Base-by-base conservation (phyloP, 78 protist genomes). In the Dictyostelium discoideum region DNA sequence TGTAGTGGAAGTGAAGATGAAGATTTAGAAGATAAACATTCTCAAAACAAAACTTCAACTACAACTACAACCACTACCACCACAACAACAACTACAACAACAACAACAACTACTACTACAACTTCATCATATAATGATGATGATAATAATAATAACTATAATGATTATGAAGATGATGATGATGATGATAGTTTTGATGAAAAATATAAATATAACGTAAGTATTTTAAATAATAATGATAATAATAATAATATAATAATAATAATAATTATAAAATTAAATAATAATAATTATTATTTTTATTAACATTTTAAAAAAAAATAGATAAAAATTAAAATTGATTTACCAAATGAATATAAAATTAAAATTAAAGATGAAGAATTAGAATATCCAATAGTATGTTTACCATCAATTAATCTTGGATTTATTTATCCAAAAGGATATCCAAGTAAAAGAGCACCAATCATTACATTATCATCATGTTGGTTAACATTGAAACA, bases 301-400 rank as follows among this genome's bases (percentile, higher is more conserved):
- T 44, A 44, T 44, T 44, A n/a, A n/a, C n/a, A n/a, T n/a, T n/a
- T n/a, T n/a, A 9, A 9, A 29, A 22, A 72, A 13, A 10, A 24
- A 60, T 3, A 65, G 81, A 74, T 74, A 8, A 74, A 74, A 74
- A 74, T 74, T 37, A 26, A 37, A 11, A 37, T 74, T 37, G 37
- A 74, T 37, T 74, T 74, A 74, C 50, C 46, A 74, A 14, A 74
- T 74, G 81, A 74, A 37, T 74, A 37, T 74, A 74, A 74, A 74
- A 37, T 74, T 37, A 26, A 26, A 37, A 32, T 74, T 37, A 24
- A 74, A 37, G 46, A 37, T 74, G 46, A 74, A 29, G n/a, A 74
- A 74, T 26, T 74, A 37, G 42, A 74, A 74, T 74, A 74, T 74
- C 22, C 40, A 74, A 18, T 74, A 29, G 42, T 74, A 37, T 37